Percentiles rank a stretch among this genome's conserved stretches.
Conservation (phyloP, 768 basidiomycete species). For the Steccherinum ochraceum region DNA sequence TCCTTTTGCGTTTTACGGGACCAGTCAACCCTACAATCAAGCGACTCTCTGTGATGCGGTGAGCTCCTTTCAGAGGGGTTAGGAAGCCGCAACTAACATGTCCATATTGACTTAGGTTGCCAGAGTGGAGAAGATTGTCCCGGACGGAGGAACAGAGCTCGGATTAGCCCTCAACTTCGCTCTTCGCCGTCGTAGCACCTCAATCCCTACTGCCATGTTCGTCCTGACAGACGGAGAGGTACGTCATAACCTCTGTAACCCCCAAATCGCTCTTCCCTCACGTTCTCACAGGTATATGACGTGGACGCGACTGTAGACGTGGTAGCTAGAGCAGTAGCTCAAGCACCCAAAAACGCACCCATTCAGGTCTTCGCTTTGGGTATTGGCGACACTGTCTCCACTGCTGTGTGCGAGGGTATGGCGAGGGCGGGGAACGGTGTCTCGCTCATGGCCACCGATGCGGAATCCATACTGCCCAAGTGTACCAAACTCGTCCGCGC, state of each 20-base stretch:
- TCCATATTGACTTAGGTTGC: too few species aligned
- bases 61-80: too few species aligned
- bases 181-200: constrained; percentile 27
- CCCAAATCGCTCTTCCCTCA: background rate
- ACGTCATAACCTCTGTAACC: constrained; percentile 3
- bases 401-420: constrained; percentile 45
- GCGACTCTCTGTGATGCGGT: constrained; percentile 30
- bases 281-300: constrained; percentile 10
- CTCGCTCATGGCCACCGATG: constrained; percentile 37
- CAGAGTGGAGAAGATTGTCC: constrained; percentile 28
- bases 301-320: constrained; percentile 13
- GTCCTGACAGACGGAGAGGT: constrained; percentile 56
- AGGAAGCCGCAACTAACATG: too few species aligned
- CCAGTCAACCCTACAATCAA: constrained; percentile 27
- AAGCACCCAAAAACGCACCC: constrained; percentile 23
- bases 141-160: constrained; percentile 47
- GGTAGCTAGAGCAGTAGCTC: constrained; percentile 26
- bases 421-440: constrained; percentile 48
- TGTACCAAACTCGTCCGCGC: constrained; percentile 45
- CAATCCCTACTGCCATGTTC: constrained; percentile 43
- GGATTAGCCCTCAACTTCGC: constrained; percentile 32
- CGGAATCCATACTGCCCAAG: constrained; percentile 42
- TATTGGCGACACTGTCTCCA: constrained; percentile 46
- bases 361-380: constrained; percentile 54
- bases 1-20: constrained; percentile 28